Evolutionary conservation across 164 flowering plant species (phyloP), one percentile per base, ranked within the genome.

Genomic region (Cinnamomum micranthum): DNA sequence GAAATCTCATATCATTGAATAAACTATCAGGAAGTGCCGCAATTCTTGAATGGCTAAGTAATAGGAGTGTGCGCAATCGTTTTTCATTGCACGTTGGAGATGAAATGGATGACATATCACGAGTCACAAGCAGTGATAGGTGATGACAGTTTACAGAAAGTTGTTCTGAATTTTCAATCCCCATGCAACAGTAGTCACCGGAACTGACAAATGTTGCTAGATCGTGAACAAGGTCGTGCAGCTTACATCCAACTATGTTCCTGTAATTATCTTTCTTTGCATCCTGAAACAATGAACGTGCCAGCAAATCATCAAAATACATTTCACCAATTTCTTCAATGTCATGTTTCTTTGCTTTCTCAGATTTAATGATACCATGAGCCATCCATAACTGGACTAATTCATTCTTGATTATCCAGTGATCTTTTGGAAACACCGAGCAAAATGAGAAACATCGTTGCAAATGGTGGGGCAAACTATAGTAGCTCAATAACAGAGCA

Each of bases 371-470:
- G 47, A 73, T 63, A 4, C 76, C 80, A 68, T 73, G 55, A 20
- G 73, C 76, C 73, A 75, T 77, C 83, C 83, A 81, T 15, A 75
- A 20, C 50, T 68, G 59, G n/a, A 81, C 68, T 19, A 81, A 12
- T 13, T n/a, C 13, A 9, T 72, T 71, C 65, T 75, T 81, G 0
- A 27, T 24, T 20, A 77, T 65, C 0, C 3, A 14, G 17, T 58
- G 14, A 27, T 72, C 74, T 41, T 77, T 77, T 2, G 80, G 83
- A 63, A 67, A 77, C 7, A 73, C 5, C 0, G 75, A 27, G 23
- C 75, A 73, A 60, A 47, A 73, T 5, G 72, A 23, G 27, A 77
- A 77, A 28, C 79, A 77, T 6, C 28, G 59, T 28, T 68, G 72
- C 68, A 68, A 27, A 7, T 23, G 27, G 9, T 14, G 19, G 0